Evolutionary conservation across 352 stramenopile genomes (phyloP).

Genomic region (Nothophytophthora sp.): DNA sequence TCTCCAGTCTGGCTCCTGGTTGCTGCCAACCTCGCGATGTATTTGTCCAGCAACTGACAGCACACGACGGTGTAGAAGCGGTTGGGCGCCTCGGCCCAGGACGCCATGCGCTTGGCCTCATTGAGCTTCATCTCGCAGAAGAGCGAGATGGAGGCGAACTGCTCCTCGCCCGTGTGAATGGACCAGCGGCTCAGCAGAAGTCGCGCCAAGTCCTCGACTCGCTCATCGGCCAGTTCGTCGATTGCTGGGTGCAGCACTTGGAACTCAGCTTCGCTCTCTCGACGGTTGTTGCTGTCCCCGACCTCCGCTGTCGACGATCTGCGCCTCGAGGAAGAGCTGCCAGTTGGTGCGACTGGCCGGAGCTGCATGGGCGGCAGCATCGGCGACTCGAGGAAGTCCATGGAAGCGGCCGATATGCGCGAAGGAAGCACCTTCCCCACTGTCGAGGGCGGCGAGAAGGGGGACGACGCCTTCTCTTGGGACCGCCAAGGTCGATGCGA

Average conservation of each 20-base stretch:
- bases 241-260: conserved; percentile 58
- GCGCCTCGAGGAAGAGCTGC: conserved; percentile 5
- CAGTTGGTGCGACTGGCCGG: conserved; percentile 11
- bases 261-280: conserved; percentile 37
- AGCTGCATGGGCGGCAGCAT: conserved; percentile 43
- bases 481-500: conserved; percentile 11
- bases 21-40: conserved; percentile 32
- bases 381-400: conserved; percentile 35
- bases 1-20: conserved; percentile 9
- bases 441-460: background rate
- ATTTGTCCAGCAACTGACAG: conserved; percentile 71
- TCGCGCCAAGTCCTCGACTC: conserved; percentile 49
- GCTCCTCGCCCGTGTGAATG: conserved; percentile 45
- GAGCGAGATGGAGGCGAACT: conserved; percentile 64
- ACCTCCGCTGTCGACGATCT: background rate
- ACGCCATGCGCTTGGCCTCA: conserved; percentile 75
- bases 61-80: conserved; percentile 75
- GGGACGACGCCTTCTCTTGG: background rate
- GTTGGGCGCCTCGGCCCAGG: conserved; percentile 71
- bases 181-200: conserved; percentile 76
- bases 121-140: conserved; percentile 84
- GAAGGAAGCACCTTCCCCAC: conserved; percentile 21
- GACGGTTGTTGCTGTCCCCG: conserved; percentile 12
- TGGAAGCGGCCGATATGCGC: conserved; percentile 31
- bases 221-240: conserved; percentile 51